These are phyloP conservation scores for Fusarium caatingaense DNA, from an alignment of 2,329 filamentous ascomycete genomes.

Conservation along the genomic window DNA sequence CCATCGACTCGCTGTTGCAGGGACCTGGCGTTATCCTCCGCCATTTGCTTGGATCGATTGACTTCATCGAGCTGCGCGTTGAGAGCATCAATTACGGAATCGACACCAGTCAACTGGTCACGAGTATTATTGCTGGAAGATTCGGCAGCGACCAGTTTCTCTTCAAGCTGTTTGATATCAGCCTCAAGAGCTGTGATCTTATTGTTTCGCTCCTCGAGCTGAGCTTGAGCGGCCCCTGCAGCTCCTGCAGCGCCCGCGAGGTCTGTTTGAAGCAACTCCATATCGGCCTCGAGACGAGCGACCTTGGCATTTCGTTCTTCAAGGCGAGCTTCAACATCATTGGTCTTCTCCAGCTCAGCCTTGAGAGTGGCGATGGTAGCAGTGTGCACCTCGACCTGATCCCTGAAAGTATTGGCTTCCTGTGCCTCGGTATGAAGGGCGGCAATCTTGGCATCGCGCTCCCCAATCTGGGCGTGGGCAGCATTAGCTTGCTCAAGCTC, in stretches of 20 bases:
- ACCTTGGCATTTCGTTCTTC: constrained; percentile 39
- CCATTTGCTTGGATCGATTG: constrained; percentile 41
- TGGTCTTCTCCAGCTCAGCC: constrained; percentile 34
- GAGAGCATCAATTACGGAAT: constrained; percentile 46
- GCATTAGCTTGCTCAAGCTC: constrained; percentile 49
- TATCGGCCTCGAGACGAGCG: constrained; percentile 47
- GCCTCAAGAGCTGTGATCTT: constrained; percentile 58
- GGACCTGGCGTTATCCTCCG: constrained; percentile 45
- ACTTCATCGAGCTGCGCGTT: constrained; percentile 48
- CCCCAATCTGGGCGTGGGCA: constrained; percentile 20
- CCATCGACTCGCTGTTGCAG: constrained; percentile 42
- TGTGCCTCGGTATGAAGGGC: constrained; percentile 35
- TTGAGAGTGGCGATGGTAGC: constrained; percentile 38
- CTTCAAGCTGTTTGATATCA: constrained; percentile 42
- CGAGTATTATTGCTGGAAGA: constrained; percentile 54
- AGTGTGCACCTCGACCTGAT: constrained; percentile 36
- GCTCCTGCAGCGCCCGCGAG: constrained; percentile 35
- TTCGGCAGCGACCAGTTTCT: constrained; percentile 50
- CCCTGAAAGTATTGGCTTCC: constrained; percentile 18
- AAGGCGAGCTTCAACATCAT: constrained; percentile 26
- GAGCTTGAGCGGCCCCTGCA: constrained; percentile 31
- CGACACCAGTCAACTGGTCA: constrained; percentile 48
- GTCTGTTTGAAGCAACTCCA: constrained; percentile 48
- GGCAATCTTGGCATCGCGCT: constrained; percentile 32
- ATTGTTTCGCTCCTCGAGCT: constrained; percentile 54